These are phyloP conservation scores for Typha latifolia DNA, from an alignment of 176 grass and related monocot genomes.

Conservation along the genomic window DNA sequence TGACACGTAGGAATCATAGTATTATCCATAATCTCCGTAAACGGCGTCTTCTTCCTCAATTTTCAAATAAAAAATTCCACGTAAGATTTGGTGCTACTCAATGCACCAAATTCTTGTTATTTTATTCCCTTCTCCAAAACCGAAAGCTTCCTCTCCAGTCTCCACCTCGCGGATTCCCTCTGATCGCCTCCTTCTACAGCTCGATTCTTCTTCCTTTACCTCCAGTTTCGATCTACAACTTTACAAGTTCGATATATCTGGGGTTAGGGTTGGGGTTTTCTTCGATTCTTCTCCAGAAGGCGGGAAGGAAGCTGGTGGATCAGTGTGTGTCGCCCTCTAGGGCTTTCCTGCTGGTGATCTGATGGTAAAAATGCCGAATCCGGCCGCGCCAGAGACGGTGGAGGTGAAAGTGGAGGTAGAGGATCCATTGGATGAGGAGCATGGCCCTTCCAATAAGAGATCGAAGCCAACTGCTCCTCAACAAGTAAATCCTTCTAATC, in stretches of 20 bases:
- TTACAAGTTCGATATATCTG: too few relatives aligned
- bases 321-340: not conserved
- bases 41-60: too few relatives aligned
- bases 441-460: constrained; percentile 26
- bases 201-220: not conserved
- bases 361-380: constrained; percentile 35
- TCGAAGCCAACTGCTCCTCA: constrained; percentile 10
- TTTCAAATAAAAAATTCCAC: too few relatives aligned
- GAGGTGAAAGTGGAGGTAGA: constrained; percentile 27
- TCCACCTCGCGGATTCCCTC: not conserved
- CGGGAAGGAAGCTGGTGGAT: not conserved
- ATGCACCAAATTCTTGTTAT: too few relatives aligned
- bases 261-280: not conserved
- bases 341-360: not conserved
- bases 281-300: not conserved
- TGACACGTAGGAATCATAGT: too few relatives aligned
- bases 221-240: not conserved
- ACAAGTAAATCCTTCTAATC: constrained; percentile 13
- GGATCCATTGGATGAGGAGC: constrained; percentile 31
- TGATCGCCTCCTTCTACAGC: not conserved
- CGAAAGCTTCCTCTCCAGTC: too few relatives aligned
- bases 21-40: too few relatives aligned
- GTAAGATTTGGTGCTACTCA: too few relatives aligned
- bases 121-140: too few relatives aligned
- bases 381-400: not conserved